Evolutionary conservation across 331 rosid genomes (phyloP).

Genomic region (Prunus yedoensis): DNA sequence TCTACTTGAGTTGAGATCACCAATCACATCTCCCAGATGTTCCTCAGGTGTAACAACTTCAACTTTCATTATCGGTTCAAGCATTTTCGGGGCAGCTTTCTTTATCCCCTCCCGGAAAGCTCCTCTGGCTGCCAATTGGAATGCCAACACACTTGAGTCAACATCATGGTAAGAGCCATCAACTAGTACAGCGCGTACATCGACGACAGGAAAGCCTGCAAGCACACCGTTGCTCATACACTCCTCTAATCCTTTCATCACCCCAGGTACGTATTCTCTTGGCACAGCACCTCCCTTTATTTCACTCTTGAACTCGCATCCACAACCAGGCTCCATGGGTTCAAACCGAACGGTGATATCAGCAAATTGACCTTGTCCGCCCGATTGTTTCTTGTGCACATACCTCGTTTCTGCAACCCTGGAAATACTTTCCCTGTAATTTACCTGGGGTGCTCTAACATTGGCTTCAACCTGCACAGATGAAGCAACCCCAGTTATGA

Average conservation of each 20-base stretch:
- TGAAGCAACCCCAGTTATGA: constrained; percentile 17
- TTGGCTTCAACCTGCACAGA: constrained; percentile 83
- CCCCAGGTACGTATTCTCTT: constrained; percentile 89
- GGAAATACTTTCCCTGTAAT: constrained; percentile 95
- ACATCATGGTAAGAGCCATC: constrained; percentile 97
- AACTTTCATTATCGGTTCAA: constrained; percentile 92
- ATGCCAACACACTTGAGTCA: constrained; percentile 92
- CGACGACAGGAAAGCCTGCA: constrained; percentile 95
- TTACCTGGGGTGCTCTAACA: constrained; percentile 98
- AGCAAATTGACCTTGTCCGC: constrained; percentile 97
- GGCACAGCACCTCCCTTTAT: constrained; percentile 98
- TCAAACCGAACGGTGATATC: constrained; percentile 89
- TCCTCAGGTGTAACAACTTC: constrained; percentile 97
- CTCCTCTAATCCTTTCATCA: constrained; percentile 97
- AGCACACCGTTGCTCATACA: constrained; percentile 93
- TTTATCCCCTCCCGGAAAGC: constrained; percentile 89
- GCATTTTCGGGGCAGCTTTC: constrained; percentile 87
- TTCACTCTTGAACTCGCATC: constrained; percentile 96
- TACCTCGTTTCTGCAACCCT: constrained; percentile 64
- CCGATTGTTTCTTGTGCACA: constrained; percentile 97
- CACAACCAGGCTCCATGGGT: constrained; percentile 85
- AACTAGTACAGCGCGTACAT: constrained; percentile 76
- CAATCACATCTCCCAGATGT: constrained; percentile 94
- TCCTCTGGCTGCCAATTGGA: constrained; percentile 97
- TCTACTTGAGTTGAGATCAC: constrained; percentile 98